A percentile compares a stretch with the other conserved stretches of the same genome.
These are phyloP conservation scores for Neocatenulostroma microsporum DNA, from an alignment of 2,329 filamentous ascomycete species.

Conservation along the genomic window DNA sequence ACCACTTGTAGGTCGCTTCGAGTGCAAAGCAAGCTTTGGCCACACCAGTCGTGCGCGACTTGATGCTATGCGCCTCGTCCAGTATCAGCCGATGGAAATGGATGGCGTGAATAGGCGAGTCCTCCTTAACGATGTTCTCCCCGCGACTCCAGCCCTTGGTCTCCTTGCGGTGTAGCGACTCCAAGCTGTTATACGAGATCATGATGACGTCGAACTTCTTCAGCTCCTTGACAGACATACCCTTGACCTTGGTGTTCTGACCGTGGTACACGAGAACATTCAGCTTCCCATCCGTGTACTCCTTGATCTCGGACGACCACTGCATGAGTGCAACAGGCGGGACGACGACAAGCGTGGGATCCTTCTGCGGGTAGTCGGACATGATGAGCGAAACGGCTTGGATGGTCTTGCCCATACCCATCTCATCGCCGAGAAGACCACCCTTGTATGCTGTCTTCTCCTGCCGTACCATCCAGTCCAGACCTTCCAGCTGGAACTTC, in stretches of 20 bases:
- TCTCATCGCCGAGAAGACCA: slow-evolving; percentile 89
- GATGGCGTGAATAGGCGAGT: slow-evolving; percentile 68
- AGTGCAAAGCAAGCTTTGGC: slow-evolving; percentile 93
- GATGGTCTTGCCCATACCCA: slow-evolving; percentile 98
- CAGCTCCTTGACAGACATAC: slow-evolving; percentile 64
- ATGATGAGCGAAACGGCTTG: slow-evolving; percentile 96
- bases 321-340: slow-evolving; percentile 94
- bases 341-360: slow-evolving; percentile 79
- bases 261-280: slow-evolving; percentile 89
- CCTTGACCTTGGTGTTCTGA: slow-evolving; percentile 75
- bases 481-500: slow-evolving; percentile 84
- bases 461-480: slow-evolving; percentile 91
- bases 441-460: slow-evolving; percentile 80
- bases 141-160: slow-evolving; percentile 81
- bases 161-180: slow-evolving; percentile 88
- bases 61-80: slow-evolving; percentile 95
- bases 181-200: slow-evolving; percentile 88
- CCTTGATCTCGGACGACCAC: slow-evolving; percentile 57
- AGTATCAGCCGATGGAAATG: slow-evolving; percentile 86
- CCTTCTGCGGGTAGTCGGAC: slow-evolving; percentile 83
- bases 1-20: slow-evolving; percentile 86
- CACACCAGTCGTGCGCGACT: slow-evolving; percentile 77
- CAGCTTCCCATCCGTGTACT: slow-evolving; percentile 76
- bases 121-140: slow-evolving; percentile 71
- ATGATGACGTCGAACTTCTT: slow-evolving; percentile 87